Base-by-base conservation (phyloP, 139 green algal genomes). In the Chlorella sp. region DNA sequence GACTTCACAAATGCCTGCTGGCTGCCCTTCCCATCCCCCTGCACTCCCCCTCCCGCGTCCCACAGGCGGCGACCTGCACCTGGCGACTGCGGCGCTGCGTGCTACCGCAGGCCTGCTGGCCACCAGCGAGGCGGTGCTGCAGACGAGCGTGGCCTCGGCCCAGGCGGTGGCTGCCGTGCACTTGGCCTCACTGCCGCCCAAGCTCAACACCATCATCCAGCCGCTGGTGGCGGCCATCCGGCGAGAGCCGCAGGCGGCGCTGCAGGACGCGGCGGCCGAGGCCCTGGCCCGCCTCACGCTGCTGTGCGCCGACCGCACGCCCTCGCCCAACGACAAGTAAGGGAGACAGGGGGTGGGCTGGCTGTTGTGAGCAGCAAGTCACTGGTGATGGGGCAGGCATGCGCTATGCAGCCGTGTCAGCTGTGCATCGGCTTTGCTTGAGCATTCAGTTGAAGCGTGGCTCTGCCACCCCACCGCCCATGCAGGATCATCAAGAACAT, bases 171-270 rank as follows among this genome's bases (percentile, higher is more conserved):
- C 92, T 11, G 88, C 91, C 16, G 90, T 96, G 43, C 82, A 87
- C 24, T 67, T 82, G 65, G 89, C 90, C 7, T 44, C 72, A 26
- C 85, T 98, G 65, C 97, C 95, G 0, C 46, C 88, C 65, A 98
- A 98, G 90, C 90, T 99, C 43, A 99, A 98, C 92, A 81, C 84
- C 7, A 62, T 99, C 64, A 94, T 99, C 38, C 95, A 98, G 84
- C 96, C 96, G 34, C 90, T 99, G 17, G 98, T 99, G 94, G 92
- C 86, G 0, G 87, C 87, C 22, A 69, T 98, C 34, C 90, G 95
- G 8, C 91, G 89, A 22, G 95, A 98, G 88, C 77, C 91, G 40
- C 90, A 97, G 46, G 43, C 82, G 16, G 40, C 76, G 40, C 85
- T 98, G 83, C 93, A 96, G 82, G 65, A 81, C 32, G 22, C 70